Conservation (phyloP, 495 filamentous ascomycete species). For the Penicillium flavigenum region DNA sequence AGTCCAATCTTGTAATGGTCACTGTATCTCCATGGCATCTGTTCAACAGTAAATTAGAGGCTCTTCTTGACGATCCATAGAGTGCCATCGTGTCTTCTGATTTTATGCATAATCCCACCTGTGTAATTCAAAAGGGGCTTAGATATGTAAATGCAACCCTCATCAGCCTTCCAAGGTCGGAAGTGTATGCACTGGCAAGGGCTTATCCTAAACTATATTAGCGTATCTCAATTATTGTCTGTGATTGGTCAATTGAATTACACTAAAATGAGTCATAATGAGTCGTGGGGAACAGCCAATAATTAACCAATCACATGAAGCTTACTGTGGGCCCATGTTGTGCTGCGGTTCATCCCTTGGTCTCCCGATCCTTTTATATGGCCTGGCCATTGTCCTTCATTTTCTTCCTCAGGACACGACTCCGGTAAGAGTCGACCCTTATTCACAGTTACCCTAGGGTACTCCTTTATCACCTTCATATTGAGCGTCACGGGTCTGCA, state of each 20-base stretch:
- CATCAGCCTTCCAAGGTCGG: neutral
- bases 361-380: conserved; percentile 13
- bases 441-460: conserved; percentile 3
- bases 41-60: neutral
- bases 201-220: neutral
- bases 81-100: too few relatives aligned
- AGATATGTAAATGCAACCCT: neutral
- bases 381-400: neutral
- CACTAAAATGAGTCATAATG: conserved; percentile 39
- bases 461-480: neutral
- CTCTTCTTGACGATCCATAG: neutral
- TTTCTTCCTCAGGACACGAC: conserved; percentile 32
- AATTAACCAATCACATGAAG: conserved; percentile 15
- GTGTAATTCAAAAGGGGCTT: neutral
- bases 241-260: conserved; percentile 14
- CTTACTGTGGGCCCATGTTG: neutral
- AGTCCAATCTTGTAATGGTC: neutral
- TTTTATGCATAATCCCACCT: neutral
- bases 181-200: neutral
- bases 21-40: neutral
- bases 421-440: conserved; percentile 19
- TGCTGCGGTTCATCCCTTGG: conserved; percentile 12
- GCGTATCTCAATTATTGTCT: neutral
- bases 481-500: conserved; percentile 30
- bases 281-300: conserved; percentile 16